A percentile compares a stretch with the other conserved stretches of the same genome.
Conservation (phyloP, 2,329 filamentous ascomycete genomes). For the Exophiala bonariae region DNA sequence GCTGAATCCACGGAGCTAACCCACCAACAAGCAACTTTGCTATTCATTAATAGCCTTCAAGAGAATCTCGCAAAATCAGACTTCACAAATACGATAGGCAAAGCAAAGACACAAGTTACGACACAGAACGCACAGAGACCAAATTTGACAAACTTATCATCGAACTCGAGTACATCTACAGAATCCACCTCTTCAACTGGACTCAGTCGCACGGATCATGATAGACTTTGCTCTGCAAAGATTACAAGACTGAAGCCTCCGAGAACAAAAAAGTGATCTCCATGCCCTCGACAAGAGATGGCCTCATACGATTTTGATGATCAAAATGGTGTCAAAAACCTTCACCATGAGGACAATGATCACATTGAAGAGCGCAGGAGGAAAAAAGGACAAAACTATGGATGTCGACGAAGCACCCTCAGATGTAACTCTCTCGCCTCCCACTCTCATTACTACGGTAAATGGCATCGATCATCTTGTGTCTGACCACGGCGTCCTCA, state of each 20-base stretch:
- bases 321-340: no score
- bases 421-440: slow-evolving; percentile 19
- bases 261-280: no score
- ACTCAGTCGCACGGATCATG: not conserved
- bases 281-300: no score
- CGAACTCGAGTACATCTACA: not conserved
- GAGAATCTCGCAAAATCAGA: slow-evolving; percentile 15
- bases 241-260: slow-evolving; percentile 16
- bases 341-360: no score
- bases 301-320: no score
- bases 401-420: not conserved
- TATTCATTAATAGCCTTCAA: slow-evolving; percentile 15
- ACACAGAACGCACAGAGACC: not conserved
- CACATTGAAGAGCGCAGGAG: no score
- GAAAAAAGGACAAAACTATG: no score
- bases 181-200: not conserved
- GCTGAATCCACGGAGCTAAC: slow-evolving; percentile 1
- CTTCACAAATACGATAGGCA: slow-evolving; percentile 1
- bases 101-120: not conserved
- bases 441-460: slow-evolving; percentile 20
- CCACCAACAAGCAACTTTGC: slow-evolving; percentile 13
- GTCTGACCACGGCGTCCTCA: slow-evolving; percentile 21
- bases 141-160: slow-evolving; percentile 1
- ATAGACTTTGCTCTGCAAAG: slow-evolving; percentile 4
- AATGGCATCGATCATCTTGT: slow-evolving; percentile 23